Base-by-base conservation (phyloP, 2,329 filamentous ascomycete species). In the Aspergillus sp. region DNA sequence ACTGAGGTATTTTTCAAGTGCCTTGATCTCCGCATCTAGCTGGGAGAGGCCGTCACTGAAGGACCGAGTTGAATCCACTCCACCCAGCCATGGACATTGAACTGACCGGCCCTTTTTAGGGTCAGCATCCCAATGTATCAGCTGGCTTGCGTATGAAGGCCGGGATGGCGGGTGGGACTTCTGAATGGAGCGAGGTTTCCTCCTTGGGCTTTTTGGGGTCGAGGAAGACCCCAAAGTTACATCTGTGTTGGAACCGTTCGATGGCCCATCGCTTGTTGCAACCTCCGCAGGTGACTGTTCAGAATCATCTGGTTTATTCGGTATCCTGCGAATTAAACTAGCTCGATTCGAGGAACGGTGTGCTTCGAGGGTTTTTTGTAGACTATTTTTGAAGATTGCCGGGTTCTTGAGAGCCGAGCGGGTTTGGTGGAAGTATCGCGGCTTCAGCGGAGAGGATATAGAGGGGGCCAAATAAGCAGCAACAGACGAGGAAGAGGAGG, bases 21-120 rank as follows among this genome's bases (percentile, higher is more conserved):
- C 76, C 36, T 65, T 62, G 41, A 86, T 78, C 68, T 85, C 83
- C n/a, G 70, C 71, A 58, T 73, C 67, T n/a, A 82, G 68, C 15
- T 72, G 66, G 19, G 70, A 61, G 3, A 68, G 49, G 11, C 70
- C 70, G 64, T 72, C 64, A 21, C 56, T 56, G 11, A 58, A 51
- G 13, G 49, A 38, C 38, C 52, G 54, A 15, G 39, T 15, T 42
- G 57, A 44, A 15, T 59, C 54, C 36, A 75, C n/a, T 47, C 68
- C 58, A 15, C 64, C 63, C 54, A 78, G 60, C 77, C 77, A 80
- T 21, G 74, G 75, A 10, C 52, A 62, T 44, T 75, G 69, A 25
- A 58, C 58, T n/a, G 58, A 51, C 23, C 61, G 57, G 48, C 61
- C 63, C 50, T 41, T 49, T 15, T 36, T 44, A 48, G 42, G 23